Evolutionary conservation across 345 rosid genomes (phyloP).

Genomic region (Citrus mangshanensis): DNA sequence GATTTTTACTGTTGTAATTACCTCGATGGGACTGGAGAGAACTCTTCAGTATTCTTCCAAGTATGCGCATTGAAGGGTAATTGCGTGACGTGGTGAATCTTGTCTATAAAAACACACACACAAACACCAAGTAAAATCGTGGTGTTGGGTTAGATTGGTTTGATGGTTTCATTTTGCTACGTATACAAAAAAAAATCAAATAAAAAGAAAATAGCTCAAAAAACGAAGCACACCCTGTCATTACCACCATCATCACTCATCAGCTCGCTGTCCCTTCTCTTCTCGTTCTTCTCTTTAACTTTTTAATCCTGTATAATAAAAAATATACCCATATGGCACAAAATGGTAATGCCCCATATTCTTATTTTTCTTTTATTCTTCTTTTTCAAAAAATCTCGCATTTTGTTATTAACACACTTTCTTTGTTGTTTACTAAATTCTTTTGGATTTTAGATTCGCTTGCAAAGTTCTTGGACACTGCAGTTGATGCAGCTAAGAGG

Average conservation of each 20-base stretch:
- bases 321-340: conserved; percentile 39
- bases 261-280: background rate
- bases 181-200: too few species aligned
- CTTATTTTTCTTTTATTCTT: background rate
- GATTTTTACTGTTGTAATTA: too few species aligned
- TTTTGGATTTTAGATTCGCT: conserved; percentile 44
- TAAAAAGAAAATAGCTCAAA: background rate
- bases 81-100: too few species aligned
- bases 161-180: too few species aligned
- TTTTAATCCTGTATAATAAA: background rate
- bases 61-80: too few species aligned
- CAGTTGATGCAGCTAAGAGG: conserved; percentile 80
- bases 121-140: too few species aligned
- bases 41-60: too few species aligned
- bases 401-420: conserved; percentile 2
- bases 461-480: conserved; percentile 56
- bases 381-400: background rate
- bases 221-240: background rate
- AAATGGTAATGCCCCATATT: conserved; percentile 34
- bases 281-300: background rate
- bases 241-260: background rate
- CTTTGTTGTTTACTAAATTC: background rate
- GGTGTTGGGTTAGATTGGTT: too few species aligned
- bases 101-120: too few species aligned
- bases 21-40: too few species aligned